Conservation (phyloP, 2,329 filamentous ascomycete genomes). For the Aspergillus jensenii region DNA sequence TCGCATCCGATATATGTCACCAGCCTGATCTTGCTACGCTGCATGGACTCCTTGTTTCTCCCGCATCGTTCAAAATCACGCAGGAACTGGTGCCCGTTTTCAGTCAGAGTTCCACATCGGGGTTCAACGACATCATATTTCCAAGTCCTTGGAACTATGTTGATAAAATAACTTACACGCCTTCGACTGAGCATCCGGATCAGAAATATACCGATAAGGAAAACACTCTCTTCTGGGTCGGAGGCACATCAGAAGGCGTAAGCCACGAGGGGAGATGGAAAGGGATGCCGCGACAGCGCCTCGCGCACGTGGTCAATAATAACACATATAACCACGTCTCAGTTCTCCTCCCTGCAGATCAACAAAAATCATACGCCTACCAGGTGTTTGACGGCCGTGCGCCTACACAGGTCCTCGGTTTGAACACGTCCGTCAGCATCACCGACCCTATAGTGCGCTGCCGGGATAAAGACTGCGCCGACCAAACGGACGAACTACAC, state of each 20-base stretch:
- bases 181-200: constrained; percentile 54
- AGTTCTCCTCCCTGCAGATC: constrained; percentile 55
- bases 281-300: constrained; percentile 68
- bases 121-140: constrained; percentile 75
- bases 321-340: constrained; percentile 52
- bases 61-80: constrained; percentile 62
- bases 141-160: constrained; percentile 65
- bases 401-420: constrained; percentile 44
- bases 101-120: constrained; percentile 69
- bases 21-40: constrained; percentile 74
- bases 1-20: constrained; percentile 67
- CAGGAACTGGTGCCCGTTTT: constrained; percentile 71
- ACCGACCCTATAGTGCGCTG: constrained; percentile 59
- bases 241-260: constrained; percentile 60
- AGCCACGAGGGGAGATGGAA: constrained; percentile 58
- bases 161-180: constrained; percentile 55
- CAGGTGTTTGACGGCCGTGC: constrained; percentile 48
- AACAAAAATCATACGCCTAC: constrained; percentile 53
- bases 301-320: constrained; percentile 68
- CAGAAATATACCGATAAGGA: constrained; percentile 61
- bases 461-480: constrained; percentile 49
- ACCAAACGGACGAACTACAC: constrained; percentile 55
- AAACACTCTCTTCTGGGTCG: constrained; percentile 71
- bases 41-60: constrained; percentile 70
- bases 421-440: constrained; percentile 62